Percentiles rank a stretch among this genome's conserved stretches.
These are phyloP conservation scores for Lathyrus oleraceus DNA, from an alignment of 306 rosid genomes.

Conservation along the genomic window DNA sequence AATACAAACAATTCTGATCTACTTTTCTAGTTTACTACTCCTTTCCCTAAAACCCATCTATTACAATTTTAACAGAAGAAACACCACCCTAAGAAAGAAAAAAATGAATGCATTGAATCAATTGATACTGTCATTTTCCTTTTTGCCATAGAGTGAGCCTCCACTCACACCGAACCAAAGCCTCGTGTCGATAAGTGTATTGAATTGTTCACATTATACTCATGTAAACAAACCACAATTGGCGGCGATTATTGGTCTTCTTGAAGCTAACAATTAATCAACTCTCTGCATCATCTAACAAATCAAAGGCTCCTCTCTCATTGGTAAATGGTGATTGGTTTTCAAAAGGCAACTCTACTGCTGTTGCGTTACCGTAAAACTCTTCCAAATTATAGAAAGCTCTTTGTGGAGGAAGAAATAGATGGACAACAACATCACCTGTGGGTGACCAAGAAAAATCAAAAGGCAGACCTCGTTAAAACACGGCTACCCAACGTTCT, in stretches of 20 bases:
- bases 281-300: conserved; percentile 21
- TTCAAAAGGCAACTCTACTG: conserved; percentile 77
- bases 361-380: conserved; percentile 82
- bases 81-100: conserved; percentile 20
- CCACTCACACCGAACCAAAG: conserved; percentile 27
- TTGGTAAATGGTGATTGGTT: conserved; percentile 67
- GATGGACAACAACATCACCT: conserved; percentile 92
- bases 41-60: conserved; percentile 1
- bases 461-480: not conserved
- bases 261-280: conserved; percentile 22
- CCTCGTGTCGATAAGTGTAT: conserved; percentile 4
- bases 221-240: conserved; percentile 29
- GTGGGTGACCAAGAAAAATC: conserved; percentile 37
- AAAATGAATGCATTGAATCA: conserved; percentile 8
- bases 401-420: conserved; percentile 89
- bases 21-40: conserved; percentile 13
- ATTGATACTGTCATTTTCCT: conserved; percentile 9
- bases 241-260: conserved; percentile 19
- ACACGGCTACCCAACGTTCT: not conserved
- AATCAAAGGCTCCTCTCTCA: conserved; percentile 33
- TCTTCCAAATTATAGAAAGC: conserved; percentile 94
- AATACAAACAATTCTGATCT: conserved; percentile 17
- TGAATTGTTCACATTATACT: conserved; percentile 24
- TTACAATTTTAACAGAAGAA: conserved; percentile 19
- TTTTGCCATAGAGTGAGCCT: conserved; percentile 11